Evolutionary conservation across 768 basidiomycete genomes (phyloP), one percentile per base, ranked within the genome.

Genomic region (Boletus rufocinnamomeus): DNA sequence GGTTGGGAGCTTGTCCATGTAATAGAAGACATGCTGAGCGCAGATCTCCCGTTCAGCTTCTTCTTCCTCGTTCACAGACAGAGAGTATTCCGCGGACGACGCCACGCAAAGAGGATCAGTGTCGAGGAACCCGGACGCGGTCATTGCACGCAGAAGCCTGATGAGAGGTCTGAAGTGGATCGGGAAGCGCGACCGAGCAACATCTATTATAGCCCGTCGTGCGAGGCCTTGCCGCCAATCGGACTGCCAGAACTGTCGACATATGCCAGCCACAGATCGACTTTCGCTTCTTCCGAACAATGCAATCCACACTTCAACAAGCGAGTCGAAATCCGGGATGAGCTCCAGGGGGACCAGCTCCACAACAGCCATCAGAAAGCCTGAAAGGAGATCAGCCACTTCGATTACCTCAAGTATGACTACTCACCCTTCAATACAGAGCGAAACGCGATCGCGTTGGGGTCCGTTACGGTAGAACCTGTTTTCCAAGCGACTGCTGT

Each of bases 131-230:
- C 91, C 91, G 1, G 82, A 78, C 6, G 86, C 89, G 6, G 86
- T 87, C 81, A 95, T 85, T 2, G 92, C 79, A 9, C 90, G 84
- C 1, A 95, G 80, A 8, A 96, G 79, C 21, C 83, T 82, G 41
- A 91, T 69, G 23, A 95, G 81, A 0, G 87, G 84, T 27, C 80
- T 78, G 60, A 89, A 80, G 54, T 93, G 86, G 32, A 92, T 81
- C 3, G 95, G 95, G 73, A 94, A 98, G 3, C 91, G 84, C 10
- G 89, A 83, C 4, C 89, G 82, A 8, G 89, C 84, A 25, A 93
- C 85, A 59, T 95, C 93, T 54, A 98, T 82, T 50, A 95, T 82
- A 37, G 90, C 89, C 28, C 89, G 83, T 32, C 93, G 89, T 21
- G 86, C 75, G 4, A 81, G 79, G 48, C 84, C 84, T 38, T 80